These are phyloP conservation scores for Diversispora epigaea DNA, from an alignment of 192 early-diverging fungal species.

Conservation along the genomic window DNA sequence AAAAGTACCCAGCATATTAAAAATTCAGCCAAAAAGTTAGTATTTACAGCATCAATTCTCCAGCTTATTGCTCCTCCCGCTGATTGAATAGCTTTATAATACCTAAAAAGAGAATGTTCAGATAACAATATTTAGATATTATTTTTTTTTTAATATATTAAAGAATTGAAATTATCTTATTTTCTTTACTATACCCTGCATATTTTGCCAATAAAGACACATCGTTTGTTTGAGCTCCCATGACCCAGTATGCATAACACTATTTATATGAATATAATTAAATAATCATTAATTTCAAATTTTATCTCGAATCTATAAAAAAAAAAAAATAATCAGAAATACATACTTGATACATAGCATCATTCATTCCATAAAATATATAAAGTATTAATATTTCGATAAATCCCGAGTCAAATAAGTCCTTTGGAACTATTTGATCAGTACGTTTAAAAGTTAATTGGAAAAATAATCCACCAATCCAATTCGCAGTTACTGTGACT, in stretches of 20 bases:
- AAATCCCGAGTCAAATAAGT: slow-evolving; percentile 37
- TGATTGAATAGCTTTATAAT: slow-evolving; percentile 91
- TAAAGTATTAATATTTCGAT: slow-evolving; percentile 68
- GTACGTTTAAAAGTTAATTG: slow-evolving; percentile 54
- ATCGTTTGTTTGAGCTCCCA: slow-evolving; percentile 85
- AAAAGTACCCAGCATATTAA: slow-evolving; percentile 44
- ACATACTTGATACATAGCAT: slow-evolving; percentile 77
- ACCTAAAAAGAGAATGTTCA: slow-evolving; percentile 39
- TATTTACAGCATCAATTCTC: slow-evolving; percentile 61
- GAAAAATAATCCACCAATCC: slow-evolving; percentile 62
- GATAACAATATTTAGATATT: background rate
- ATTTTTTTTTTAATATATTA: background rate
- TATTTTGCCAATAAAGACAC: slow-evolving; percentile 68
- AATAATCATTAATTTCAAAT: background rate
- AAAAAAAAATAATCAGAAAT: background rate
- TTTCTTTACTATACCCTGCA: slow-evolving; percentile 42
- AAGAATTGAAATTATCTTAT: background rate
- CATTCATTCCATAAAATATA: slow-evolving; percentile 71
- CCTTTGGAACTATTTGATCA: slow-evolving; percentile 46
- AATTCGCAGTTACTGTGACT: slow-evolving; percentile 57
- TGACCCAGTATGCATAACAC: slow-evolving; percentile 73
- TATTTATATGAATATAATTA: background rate
- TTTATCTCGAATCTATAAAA: background rate
- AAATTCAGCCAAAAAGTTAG: slow-evolving; percentile 37
- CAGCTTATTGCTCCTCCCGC: slow-evolving; percentile 71